Evolutionary conservation across 768 basidiomycete species (phyloP).

Genomic region (Vishniacozyma victoriae): DNA sequence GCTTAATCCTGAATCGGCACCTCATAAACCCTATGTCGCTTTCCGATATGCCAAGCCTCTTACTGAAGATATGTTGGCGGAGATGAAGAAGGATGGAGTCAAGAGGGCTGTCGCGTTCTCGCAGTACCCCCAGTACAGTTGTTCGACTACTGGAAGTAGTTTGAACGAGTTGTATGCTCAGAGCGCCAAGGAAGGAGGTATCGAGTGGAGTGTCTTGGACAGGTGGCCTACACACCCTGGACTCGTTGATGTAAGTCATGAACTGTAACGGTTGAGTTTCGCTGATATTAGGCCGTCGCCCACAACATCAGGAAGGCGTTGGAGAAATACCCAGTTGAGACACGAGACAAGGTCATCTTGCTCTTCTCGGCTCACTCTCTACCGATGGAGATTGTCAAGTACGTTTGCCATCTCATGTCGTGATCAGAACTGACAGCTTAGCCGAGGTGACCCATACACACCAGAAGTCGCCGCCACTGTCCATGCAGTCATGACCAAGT

Average conservation of each 20-base stretch:
- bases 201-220: slow-evolving; percentile 97
- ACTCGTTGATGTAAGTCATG: slow-evolving; percentile 69
- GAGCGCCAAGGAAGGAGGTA: slow-evolving; percentile 49
- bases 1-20: slow-evolving; percentile 83
- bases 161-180: slow-evolving; percentile 72
- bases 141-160: slow-evolving; percentile 95
- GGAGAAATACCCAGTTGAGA: slow-evolving; percentile 64
- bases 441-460: slow-evolving; percentile 92
- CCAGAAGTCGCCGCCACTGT: slow-evolving; percentile 93
- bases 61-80: slow-evolving; percentile 70
- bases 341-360: slow-evolving; percentile 67
- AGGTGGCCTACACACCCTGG: slow-evolving; percentile 95
- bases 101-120: slow-evolving; percentile 90
- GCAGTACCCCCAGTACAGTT: slow-evolving; percentile 98
- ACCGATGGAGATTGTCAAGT: slow-evolving; percentile 94
- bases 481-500: slow-evolving; percentile 81
- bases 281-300: slow-evolving; percentile 65
- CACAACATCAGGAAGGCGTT: slow-evolving; percentile 80
- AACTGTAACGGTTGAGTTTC: neutral
- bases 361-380: slow-evolving; percentile 97
- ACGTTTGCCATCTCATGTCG: slow-evolving; percentile 1
- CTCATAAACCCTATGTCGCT: slow-evolving; percentile 91
- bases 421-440: slow-evolving; percentile 3
- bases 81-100: slow-evolving; percentile 86
- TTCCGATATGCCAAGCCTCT: slow-evolving; percentile 88